Evolutionary conservation across 352 stramenopile genomes (phyloP).

Genomic region (Globisporangium nunn): DNA sequence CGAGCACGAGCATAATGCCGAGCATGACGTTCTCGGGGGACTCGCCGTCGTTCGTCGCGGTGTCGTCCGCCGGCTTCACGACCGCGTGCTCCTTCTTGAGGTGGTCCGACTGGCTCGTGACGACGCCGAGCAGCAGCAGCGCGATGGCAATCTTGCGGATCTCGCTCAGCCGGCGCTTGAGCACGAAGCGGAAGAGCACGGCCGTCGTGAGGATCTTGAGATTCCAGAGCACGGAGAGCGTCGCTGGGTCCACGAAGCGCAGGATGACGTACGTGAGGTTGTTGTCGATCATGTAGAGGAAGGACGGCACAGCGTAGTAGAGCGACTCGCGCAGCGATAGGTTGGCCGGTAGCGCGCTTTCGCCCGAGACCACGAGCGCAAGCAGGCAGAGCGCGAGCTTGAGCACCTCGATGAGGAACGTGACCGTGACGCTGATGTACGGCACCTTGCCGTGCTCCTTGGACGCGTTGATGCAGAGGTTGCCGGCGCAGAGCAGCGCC

Average conservation of each 20-base stretch:
- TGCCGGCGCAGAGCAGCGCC: constrained; percentile 70
- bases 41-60: constrained; percentile 6
- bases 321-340: constrained; percentile 49
- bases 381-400: constrained; percentile 54
- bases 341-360: constrained; percentile 22
- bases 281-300: constrained; percentile 86
- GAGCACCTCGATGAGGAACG: constrained; percentile 79
- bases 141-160: constrained; percentile 71
- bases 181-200: constrained; percentile 76
- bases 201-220: constrained; percentile 85
- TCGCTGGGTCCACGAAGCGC: constrained; percentile 79
- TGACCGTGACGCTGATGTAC: constrained; percentile 82
- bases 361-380: constrained; percentile 32
- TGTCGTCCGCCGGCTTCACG: constrained; percentile 11
- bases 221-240: constrained; percentile 85
- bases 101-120: constrained; percentile 77
- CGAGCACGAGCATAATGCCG: constrained; percentile 59
- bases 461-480: constrained; percentile 81
- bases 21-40: constrained; percentile 25
- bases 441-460: constrained; percentile 67
- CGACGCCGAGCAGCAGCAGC: constrained; percentile 66
- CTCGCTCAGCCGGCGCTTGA: constrained; percentile 63
- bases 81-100: constrained; percentile 24
- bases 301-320: constrained; percentile 77
- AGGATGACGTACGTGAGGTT: constrained; percentile 87